Base-by-base conservation (phyloP, 257 asterid species). In the Mentha longifolia region DNA sequence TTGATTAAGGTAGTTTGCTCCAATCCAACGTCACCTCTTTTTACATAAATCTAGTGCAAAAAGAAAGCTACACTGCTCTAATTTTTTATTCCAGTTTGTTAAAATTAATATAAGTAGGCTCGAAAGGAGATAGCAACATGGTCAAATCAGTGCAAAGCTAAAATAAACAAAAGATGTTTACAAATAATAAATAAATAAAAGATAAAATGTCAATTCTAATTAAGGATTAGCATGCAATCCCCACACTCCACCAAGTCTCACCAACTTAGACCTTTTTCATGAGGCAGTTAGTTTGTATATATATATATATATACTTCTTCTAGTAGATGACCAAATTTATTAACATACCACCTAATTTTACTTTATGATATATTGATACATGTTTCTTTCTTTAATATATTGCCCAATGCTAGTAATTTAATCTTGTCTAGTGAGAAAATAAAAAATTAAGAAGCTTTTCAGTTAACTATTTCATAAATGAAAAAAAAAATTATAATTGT, bases 331-430 rank as follows among this genome's bases (percentile, higher is more conserved):
- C 82, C 85, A 63, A 73, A 50, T 5, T 74, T 73, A 71, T 71
- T 33, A 17, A 68, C 57, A 47, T 78, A 25, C 73, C 83, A 80
- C 83, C 88, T 78, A 78, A 69, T 75, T 60, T 52, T 79, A 22
- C n/a, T 13, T 16, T 50, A 31, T 39, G 14, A 54, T 14, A 20
- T 37, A 10, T 42, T n/a, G 25, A 22, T 22, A n/a, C n/a, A 22
- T 22, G 25, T 14, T n/a, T 46, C 51, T 46, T 12, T 46, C 16
- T 46, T 46, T 4, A 46, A 14, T 5, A 46, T 46, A 9, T 39
- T 39, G 2, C 31, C 31, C 31, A 28, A 39, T 6, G 43, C 43
- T 9, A 39, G 9, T 6, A 3, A 4, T 4, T 37, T 37, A 37
- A 37, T 37, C 42, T 4, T 37, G 42, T 37, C 42, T 37, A 5